phyloP scores from a whole-genome alignment of 805 yeast genomes.

The Candida berthetii region DNA sequence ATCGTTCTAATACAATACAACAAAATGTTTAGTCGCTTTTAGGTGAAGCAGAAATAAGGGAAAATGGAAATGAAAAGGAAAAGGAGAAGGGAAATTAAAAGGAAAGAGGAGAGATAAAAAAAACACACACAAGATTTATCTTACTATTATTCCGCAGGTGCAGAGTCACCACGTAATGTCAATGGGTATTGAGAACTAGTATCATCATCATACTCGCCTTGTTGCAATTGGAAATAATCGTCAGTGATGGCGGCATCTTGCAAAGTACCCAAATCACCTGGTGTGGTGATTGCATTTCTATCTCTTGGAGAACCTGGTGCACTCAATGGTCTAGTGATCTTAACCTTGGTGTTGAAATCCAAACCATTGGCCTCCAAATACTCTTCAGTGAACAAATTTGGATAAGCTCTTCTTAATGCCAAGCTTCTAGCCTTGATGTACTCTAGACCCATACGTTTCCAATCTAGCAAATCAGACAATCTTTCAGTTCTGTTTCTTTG shows the following conservation, averaged over 20 bases:
- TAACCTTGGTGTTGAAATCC: constrained; percentile 41
- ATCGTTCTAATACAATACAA: no score
- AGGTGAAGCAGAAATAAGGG: no score
- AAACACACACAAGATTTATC: background rate
- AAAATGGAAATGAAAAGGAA: no score
- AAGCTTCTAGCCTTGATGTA: constrained; percentile 91
- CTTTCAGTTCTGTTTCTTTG: constrained; percentile 97
- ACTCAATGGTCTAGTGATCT: constrained; percentile 85
- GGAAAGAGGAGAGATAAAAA: no score
- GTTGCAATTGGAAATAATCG: constrained; percentile 56
- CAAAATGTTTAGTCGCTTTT: no score
- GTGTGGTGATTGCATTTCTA: constrained; percentile 78
- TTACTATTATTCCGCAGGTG: constrained; percentile 21
- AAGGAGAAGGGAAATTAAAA: no score
- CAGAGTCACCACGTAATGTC: constrained; percentile 44
- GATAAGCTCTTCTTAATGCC: constrained; percentile 90
- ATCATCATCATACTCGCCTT: constrained; percentile 39
- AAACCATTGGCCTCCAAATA: background rate
- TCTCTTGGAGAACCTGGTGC: constrained; percentile 97
- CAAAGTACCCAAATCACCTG: constrained; percentile 95
- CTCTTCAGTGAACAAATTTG: constrained; percentile 56
- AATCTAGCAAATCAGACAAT: constrained; percentile 84
- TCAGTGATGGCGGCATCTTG: constrained; percentile 84
- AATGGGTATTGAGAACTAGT: constrained; percentile 35
- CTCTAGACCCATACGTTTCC: constrained; percentile 98